Conservation (phyloP, 2,329 filamentous ascomycete genomes). For the Pseudohalonectria lignicola region DNA sequence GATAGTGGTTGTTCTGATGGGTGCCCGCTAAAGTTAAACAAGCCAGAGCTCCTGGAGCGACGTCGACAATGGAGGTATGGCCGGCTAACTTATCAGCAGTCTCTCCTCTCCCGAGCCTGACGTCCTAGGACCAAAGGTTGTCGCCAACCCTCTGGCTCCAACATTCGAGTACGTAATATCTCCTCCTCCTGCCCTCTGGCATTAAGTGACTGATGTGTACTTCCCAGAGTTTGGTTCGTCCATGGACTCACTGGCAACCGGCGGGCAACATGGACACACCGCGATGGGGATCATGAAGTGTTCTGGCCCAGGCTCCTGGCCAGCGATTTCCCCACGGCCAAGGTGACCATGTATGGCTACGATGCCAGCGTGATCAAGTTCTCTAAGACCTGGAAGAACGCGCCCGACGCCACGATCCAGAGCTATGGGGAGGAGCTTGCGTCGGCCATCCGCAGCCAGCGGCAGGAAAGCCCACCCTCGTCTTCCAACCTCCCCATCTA, state of each 20-base stretch:
- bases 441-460: neutral
- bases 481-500: constrained; percentile 26
- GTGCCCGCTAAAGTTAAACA: too few relatives aligned
- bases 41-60: too few relatives aligned
- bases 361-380: neutral
- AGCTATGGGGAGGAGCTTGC: neutral
- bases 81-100: too few relatives aligned
- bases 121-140: neutral
- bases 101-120: neutral
- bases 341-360: neutral
- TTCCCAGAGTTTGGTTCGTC: neutral
- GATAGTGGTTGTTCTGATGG: too few relatives aligned
- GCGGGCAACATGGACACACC: neutral
- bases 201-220: neutral
- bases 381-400: neutral
- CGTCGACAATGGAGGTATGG: too few relatives aligned
- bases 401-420: neutral
- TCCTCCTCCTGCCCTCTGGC: neutral
- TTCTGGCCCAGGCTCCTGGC: neutral
- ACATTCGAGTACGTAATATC: neutral
- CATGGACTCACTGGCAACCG: neutral
- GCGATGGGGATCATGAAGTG: neutral
- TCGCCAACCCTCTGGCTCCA: neutral
- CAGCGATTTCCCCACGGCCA: neutral
- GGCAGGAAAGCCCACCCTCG: neutral